Conservation (phyloP, 2,329 filamentous ascomycete genomes). For the Beauveria caledonica region DNA sequence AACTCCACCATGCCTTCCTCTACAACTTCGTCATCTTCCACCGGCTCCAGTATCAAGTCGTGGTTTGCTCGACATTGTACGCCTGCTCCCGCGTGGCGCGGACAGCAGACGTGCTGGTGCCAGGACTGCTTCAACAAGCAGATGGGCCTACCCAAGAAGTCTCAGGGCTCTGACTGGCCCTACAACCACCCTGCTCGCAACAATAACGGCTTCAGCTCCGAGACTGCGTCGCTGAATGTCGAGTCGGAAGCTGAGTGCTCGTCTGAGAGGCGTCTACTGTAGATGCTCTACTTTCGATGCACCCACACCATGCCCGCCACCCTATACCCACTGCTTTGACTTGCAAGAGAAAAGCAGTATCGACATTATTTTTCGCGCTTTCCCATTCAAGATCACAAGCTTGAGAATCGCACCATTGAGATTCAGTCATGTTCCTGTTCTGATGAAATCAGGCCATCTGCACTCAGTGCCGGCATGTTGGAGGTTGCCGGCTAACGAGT, state of each 20-base stretch:
- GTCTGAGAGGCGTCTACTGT: slow-evolving; percentile 3
- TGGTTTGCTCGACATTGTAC: slow-evolving; percentile 35
- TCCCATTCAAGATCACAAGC: no score
- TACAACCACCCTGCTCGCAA: slow-evolving; percentile 6
- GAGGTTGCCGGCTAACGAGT: neutral
- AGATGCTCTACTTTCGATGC: neutral
- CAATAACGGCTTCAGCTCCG: slow-evolving; percentile 8
- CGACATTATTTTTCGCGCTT: no score
- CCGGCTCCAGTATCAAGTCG: slow-evolving; percentile 15
- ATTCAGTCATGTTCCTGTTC: neutral
- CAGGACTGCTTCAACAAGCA: slow-evolving; percentile 21
- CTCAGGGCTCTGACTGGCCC: slow-evolving; percentile 2
- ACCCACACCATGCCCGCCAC: neutral
- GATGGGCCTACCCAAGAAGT: neutral
- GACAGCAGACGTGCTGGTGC: slow-evolving; percentile 28
- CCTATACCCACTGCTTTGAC: neutral
- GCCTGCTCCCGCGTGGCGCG: slow-evolving; percentile 29
- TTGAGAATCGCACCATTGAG: no score
- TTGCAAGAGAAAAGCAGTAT: neutral
- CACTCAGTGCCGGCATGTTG: neutral
- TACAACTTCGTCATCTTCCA: slow-evolving; percentile 16
- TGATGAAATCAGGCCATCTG: neutral
- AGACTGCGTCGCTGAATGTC: neutral
- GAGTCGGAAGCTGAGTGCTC: neutral
- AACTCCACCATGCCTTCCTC: slow-evolving; percentile 3